Evolutionary conservation across 805 yeast species (phyloP), one percentile per base, ranked within the genome.

Genomic region (Zygotorulaspora florentina): DNA sequence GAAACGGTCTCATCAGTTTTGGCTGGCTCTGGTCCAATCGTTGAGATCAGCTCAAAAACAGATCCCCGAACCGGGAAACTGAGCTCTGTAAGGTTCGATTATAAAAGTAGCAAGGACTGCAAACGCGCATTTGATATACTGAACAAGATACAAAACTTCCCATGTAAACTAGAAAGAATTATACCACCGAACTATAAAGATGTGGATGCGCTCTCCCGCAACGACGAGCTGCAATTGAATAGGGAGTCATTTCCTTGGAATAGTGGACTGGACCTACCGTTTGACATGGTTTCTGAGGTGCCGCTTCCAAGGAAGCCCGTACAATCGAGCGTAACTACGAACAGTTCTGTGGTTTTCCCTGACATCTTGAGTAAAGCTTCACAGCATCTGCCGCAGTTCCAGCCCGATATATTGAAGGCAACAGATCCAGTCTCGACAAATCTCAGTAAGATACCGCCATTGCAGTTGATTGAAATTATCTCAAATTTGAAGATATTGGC

Each of bases 11-110:
- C 80, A 43, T 77, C 81, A 25, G 77, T 85, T 9, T 81, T 84
- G 18, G 81, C 85, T 43, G 90, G 90, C 1, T 73, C 85, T 8
- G 93, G 93, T 1, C 76, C 77, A 2, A 77, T 85, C 20, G 80
- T 81, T 12, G 87, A 81, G 51, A 83, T 84, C 8, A 73, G 47
- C 2, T 39, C 56, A 2, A 58, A 54, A 46, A 52, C 49, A 11
- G 65, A 63, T 40, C 62, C 66, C 4, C 43, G 64, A 18, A 59
- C 60, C 63, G 83, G 64, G 73, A 83, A 66, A 73, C 71, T 72
- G 79, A 79, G 58, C 15, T 46, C 60, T 12, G 52, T 63, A 8
- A 36, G 50, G 8, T 54, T 55, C 35, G 62, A 61, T 31, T 64
- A 56, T 42, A 40, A 38, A 40, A 53, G 57, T 11, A 52, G 60